phyloP scores from a whole-genome alignment of 2,329 filamentous ascomycete species.

The Colletotrichum gloeosporioides region DNA sequence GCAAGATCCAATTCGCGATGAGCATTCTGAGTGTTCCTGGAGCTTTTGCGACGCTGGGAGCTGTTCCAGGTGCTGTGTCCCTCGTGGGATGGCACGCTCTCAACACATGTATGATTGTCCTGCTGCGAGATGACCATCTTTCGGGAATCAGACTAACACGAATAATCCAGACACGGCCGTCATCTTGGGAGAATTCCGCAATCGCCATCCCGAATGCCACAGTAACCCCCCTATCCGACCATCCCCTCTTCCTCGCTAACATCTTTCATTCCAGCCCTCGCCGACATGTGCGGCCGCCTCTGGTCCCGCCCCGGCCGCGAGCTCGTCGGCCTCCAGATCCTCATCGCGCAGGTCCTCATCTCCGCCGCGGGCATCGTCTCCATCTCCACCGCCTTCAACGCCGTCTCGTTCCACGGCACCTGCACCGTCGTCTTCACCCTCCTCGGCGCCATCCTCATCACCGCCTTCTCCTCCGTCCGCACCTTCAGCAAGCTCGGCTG shows the following conservation, averaged over 20 bases:
- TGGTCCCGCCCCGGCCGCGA: conserved; percentile 58
- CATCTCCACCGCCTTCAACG: conserved; percentile 28
- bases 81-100: conserved; percentile 28
- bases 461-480: conserved; percentile 55
- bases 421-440: conserved; percentile 57
- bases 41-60: conserved; percentile 23
- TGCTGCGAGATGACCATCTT: neutral
- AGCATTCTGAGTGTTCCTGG: conserved; percentile 27
- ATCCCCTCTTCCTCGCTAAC: neutral
- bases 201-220: neutral
- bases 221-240: neutral
- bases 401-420: conserved; percentile 28
- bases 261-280: neutral
- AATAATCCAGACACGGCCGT: neutral
- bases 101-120: conserved; percentile 29
- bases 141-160: neutral
- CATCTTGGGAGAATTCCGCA: neutral
- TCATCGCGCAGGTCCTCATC: conserved; percentile 29
- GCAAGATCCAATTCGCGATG: conserved; percentile 37
- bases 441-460: conserved; percentile 54
- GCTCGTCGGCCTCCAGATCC: conserved; percentile 44
- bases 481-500: conserved; percentile 44
- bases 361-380: conserved; percentile 26
- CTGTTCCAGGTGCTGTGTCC: conserved; percentile 44
- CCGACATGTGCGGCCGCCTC: conserved; percentile 38